phyloP scores from a whole-genome alignment of 1,139 yeast species.

The Arxiozyma bovina region DNA sequence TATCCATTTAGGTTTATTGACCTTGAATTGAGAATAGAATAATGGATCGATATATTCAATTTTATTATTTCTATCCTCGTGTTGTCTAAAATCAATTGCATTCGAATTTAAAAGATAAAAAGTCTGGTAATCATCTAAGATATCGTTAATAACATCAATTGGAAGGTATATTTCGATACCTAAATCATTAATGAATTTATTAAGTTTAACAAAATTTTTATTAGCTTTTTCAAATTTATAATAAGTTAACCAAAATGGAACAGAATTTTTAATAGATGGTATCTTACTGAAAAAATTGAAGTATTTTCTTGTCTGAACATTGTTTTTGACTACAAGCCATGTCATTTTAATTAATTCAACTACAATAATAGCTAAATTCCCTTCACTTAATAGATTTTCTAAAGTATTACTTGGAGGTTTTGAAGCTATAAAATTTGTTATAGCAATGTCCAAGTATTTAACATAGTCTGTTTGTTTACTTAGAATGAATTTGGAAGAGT shows the following conservation, averaged over 20 bases:
- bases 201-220: constrained; percentile 39
- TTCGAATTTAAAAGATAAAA: constrained; percentile 29
- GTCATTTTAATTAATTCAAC: constrained; percentile 34
- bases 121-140: constrained; percentile 31
- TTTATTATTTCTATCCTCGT: background rate
- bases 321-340: constrained; percentile 32
- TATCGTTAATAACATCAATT: constrained; percentile 38
- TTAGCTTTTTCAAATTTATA: constrained; percentile 43
- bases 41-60: constrained; percentile 17
- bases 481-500: constrained; percentile 16
- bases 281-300: constrained; percentile 38
- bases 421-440: constrained; percentile 19
- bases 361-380: constrained; percentile 32
- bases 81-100: constrained; percentile 11
- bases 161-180: constrained; percentile 42
- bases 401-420: constrained; percentile 14
- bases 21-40: constrained; percentile 21
- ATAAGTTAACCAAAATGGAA: constrained; percentile 48
- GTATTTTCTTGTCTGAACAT: constrained; percentile 36
- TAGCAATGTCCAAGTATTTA: constrained; percentile 20
- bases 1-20: constrained; percentile 25
- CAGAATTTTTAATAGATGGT: constrained; percentile 35
- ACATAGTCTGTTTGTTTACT: constrained; percentile 21
- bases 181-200: constrained; percentile 37
- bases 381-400: constrained; percentile 27